Evolutionary conservation across 805 yeast species (phyloP), one percentile per base, ranked within the genome.

Genomic region (Candida koratica): DNA sequence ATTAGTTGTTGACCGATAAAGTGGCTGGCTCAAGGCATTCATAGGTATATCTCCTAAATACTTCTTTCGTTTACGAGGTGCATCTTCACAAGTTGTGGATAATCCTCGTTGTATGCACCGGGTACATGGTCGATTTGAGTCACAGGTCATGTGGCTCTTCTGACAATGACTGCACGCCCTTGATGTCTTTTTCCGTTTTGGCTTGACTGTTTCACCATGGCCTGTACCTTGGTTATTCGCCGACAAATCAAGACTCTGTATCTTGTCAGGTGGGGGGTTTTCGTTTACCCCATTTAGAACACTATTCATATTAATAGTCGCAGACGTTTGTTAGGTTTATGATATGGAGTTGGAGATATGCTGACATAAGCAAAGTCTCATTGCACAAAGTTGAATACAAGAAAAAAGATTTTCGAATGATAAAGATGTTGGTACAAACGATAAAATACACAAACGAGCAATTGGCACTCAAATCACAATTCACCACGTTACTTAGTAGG

Each of bases 101-200:
- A 87, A 60, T 0, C 89, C 90, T 50, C 87, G 69, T 18, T 67
- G 68, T 3, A 82, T 56, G 57, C 98, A 90, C 33, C 96, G 59
- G 37, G 72, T 71, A 51, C 98, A 90, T 0, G 95, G 95, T 25
- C 95, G 75, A 53, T 64, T 73, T 38, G 79, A 75, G 48, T 89
- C 96, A 58, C 98, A 90, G 0, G 97, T 85, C 69, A 89, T 77
- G 56, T 90, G 98, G 2, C 95, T 84, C 49, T 79, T 76, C 42
- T 89, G 88, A 54, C 98, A 90, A 60, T 89, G 93, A 26, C 77
- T 75, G 49, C 98, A 90, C 4, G 98, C 97, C 38, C 95, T 69
- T 6, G 80, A 69, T 0, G 93, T 89, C 54, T 89, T 89, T 50
- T 73, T 73, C 27, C 71, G 49, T 44, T 56, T 61, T 3, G 39